Evolutionary conservation across 2,329 filamentous ascomycete genomes (phyloP), one percentile per base, ranked within the genome.

Genomic region (Fusarium staphyleae): DNA sequence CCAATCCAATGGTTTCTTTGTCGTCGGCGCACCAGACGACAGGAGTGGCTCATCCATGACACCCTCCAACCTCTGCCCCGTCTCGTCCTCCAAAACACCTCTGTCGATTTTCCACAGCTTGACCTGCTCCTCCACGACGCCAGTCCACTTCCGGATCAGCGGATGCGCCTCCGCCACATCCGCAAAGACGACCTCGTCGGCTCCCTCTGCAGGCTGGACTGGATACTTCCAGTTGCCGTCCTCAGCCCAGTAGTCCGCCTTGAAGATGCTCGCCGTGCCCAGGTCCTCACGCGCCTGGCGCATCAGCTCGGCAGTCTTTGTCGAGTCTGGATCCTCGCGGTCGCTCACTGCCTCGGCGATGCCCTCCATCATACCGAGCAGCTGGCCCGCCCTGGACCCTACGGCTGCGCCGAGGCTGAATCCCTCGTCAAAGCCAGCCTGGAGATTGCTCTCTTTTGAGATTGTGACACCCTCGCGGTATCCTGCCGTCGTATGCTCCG

Each of bases 391-490:
- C 22, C 81, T 81, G 60, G 89, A 72, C 0, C 93, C 95, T 24
- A 98, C 77, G 44, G 88, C 86, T 1, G 91, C 93, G 11, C 95
- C 95, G 0, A 98, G 79, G 12, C 86, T 81, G 71, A 92, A 98
- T 0, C 93, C 93, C 60, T 93, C 90, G 70, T 99, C 95, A 69
- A 99, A 98, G 0, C 93, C 93, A 12, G 81, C 80, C 74, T 99
- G 95, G 19, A 97, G 85, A 66, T 86, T 88, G 40, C 81, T 76
- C 19, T 84, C 83, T 72, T 98, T 98, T 26, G 89, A 89, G 3
- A 78, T 78, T 0, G 88, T 82, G 46, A 98, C 83, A 36, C 93
- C 95, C 67, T 97, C 93, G 53, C 93, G 88, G 75, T 98, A 98
- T 15, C 95, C 95, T 32, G 90, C 87, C 7, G 90, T 97, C 45